phyloP scores from a whole-genome alignment of 768 basidiomycete genomes.

The Auricularia sp. region DNA sequence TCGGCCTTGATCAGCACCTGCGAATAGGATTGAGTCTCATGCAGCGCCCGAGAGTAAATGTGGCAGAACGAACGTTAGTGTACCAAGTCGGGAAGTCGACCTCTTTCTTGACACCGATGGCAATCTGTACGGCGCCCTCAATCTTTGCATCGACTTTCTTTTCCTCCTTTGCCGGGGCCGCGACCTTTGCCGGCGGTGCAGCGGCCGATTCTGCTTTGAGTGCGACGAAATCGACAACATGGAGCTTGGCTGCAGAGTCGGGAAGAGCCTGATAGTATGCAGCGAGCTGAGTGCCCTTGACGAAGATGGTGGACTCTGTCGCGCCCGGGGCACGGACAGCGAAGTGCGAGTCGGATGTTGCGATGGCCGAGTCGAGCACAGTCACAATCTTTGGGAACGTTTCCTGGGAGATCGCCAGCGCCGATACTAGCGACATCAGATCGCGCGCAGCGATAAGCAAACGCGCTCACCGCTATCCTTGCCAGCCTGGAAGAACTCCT shows the following conservation, averaged over 20 bases:
- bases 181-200: slow-evolving; percentile 16
- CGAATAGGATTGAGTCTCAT: slow-evolving; percentile 15
- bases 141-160: slow-evolving; percentile 72
- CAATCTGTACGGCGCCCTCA: slow-evolving; percentile 83
- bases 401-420: slow-evolving; percentile 54
- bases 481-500: slow-evolving; percentile 72
- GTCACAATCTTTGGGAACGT: slow-evolving; percentile 64
- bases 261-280: slow-evolving; percentile 65
- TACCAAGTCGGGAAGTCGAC: slow-evolving; percentile 93
- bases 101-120: slow-evolving; percentile 92
- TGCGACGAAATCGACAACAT: slow-evolving; percentile 62
- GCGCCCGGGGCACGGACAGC: slow-evolving; percentile 65
- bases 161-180: slow-evolving; percentile 24
- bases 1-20: slow-evolving; percentile 96
- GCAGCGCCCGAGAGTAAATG: slow-evolving; percentile 15
- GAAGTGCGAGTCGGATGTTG: slow-evolving; percentile 51
- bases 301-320: slow-evolving; percentile 61
- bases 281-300: slow-evolving; percentile 66
- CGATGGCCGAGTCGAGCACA: slow-evolving; percentile 70
- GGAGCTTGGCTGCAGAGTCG: slow-evolving; percentile 50
- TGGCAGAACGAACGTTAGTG: slow-evolving; percentile 48
- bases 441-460: slow-evolving; percentile 3
- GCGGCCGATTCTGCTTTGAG: slow-evolving; percentile 38
- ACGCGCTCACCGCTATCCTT: slow-evolving; percentile 74
- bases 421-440: slow-evolving; percentile 49